Percentiles rank a stretch among this genome's conserved stretches.
Evolutionary conservation across 1,284 basidiomycete genomes (phyloP).

Genomic region (Caloboletus inedulis): DNA sequence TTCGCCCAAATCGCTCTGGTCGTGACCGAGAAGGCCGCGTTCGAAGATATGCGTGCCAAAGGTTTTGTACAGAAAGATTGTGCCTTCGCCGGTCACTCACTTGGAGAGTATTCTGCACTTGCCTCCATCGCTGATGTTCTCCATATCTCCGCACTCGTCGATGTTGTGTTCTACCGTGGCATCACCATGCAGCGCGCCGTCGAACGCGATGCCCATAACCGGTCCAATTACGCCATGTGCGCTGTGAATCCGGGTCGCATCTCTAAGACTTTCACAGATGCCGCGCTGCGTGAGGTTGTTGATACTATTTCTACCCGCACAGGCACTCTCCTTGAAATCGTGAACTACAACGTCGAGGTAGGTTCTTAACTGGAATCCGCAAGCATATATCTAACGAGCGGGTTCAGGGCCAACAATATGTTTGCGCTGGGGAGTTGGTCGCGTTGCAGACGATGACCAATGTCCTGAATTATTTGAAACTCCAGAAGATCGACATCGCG

Average conservation of each 20-base stretch:
- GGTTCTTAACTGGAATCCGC: constrained; percentile 19
- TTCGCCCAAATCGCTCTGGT: constrained; percentile 98
- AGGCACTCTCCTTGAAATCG: constrained; percentile 87
- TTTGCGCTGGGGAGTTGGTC: constrained; percentile 94
- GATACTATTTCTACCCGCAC: constrained; percentile 81
- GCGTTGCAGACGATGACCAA: constrained; percentile 93
- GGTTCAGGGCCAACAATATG: constrained; percentile 88
- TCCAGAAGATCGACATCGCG: constrained; percentile 94
- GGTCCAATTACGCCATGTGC: constrained; percentile 98
- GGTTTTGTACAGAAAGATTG: constrained; percentile 92
- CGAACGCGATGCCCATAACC: constrained; percentile 87
- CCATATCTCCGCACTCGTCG: constrained; percentile 92
- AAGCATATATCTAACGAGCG: background rate
- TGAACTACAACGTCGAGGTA: constrained; percentile 97
- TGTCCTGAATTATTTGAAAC: constrained; percentile 94
- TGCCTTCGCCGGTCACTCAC: constrained; percentile 95
- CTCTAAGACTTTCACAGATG: constrained; percentile 90
- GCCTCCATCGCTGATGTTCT: constrained; percentile 97
- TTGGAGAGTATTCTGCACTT: constrained; percentile 97
- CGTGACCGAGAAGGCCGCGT: constrained; percentile 95
- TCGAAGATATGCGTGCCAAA: constrained; percentile 96
- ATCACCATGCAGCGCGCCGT: constrained; percentile 99
- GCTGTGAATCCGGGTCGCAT: constrained; percentile 97
- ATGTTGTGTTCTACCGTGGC: constrained; percentile 99
- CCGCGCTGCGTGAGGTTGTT: constrained; percentile 92